These are phyloP conservation scores for Hippophae tibetana DNA, from an alignment of 306 rosid genomes.

Conservation along the genomic window DNA sequence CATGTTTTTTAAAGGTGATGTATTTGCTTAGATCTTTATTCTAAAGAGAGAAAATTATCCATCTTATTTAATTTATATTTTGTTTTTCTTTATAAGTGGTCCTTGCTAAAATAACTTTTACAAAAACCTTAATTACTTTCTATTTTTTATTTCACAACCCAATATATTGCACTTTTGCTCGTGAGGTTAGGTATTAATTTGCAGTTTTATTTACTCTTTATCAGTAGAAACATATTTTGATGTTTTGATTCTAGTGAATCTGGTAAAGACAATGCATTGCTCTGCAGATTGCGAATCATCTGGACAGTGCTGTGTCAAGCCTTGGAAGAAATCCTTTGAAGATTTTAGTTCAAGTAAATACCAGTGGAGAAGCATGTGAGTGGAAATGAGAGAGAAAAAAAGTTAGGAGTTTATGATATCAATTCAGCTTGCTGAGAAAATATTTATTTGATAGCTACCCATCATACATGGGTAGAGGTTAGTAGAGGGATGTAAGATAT, in stretches of 20 bases:
- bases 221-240: neutral
- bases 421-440: too few relatives aligned
- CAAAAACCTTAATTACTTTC: too few relatives aligned
- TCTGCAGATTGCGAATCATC: conserved; percentile 71
- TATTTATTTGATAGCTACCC: too few relatives aligned
- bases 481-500: too few relatives aligned
- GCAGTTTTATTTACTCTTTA: neutral
- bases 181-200: neutral
- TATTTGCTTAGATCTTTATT: conserved; percentile 11
- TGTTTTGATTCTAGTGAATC: neutral
- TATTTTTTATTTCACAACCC: too few relatives aligned
- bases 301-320: conserved; percentile 61
- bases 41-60: conserved; percentile 5
- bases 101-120: neutral
- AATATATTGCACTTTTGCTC: too few relatives aligned
- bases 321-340: conserved; percentile 65
- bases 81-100: neutral
- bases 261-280: conserved; percentile 10
- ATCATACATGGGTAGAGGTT: too few relatives aligned
- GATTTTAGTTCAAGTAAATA: conserved; percentile 81
- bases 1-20: conserved; percentile 13
- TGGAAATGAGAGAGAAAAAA: conserved; percentile 14
- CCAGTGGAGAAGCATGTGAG: conserved; percentile 92
- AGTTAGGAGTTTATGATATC: conserved; percentile 1
- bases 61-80: neutral